Conservation (phyloP, 495 filamentous ascomycete species). For the Neurospora sp. region DNA sequence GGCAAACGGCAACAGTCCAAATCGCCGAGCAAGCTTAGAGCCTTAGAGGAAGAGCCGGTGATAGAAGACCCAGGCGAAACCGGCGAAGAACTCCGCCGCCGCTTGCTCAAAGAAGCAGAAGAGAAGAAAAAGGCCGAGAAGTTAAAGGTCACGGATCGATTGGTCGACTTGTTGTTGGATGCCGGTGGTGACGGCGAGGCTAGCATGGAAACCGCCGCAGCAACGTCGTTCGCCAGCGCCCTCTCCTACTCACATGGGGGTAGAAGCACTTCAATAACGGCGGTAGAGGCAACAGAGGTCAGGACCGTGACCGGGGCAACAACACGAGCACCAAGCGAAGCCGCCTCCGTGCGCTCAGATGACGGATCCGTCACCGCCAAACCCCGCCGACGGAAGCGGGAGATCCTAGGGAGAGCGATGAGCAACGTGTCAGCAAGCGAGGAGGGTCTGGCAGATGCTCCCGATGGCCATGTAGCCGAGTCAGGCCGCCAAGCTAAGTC, state of each 20-base stretch:
- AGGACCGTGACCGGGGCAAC: background rate
- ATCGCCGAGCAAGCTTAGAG: background rate
- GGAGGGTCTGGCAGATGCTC: conserved; percentile 4
- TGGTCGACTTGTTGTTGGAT: background rate
- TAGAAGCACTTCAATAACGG: conserved; percentile 3
- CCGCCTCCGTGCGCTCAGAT: background rate
- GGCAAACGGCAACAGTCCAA: background rate
- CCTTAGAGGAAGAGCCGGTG: background rate
- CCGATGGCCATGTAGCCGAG: background rate
- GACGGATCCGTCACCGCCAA: background rate
- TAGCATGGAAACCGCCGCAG: background rate
- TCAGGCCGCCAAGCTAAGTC: background rate
- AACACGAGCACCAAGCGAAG: background rate
- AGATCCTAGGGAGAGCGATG: conserved; percentile 39
- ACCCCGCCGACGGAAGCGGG: conserved; percentile 25
- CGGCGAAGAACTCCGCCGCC: background rate
- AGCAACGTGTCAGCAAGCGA: conserved; percentile 40
- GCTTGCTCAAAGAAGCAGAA: background rate
- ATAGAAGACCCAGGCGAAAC: background rate
- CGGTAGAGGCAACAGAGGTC: background rate
- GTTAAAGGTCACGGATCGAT: background rate
- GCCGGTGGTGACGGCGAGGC: background rate
- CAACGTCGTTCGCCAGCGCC: background rate
- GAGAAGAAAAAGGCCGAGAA: background rate
- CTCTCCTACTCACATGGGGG: background rate